Conservation (phyloP, 495 filamentous ascomycete genomes). For the Staphylotrichum longicolle region DNA sequence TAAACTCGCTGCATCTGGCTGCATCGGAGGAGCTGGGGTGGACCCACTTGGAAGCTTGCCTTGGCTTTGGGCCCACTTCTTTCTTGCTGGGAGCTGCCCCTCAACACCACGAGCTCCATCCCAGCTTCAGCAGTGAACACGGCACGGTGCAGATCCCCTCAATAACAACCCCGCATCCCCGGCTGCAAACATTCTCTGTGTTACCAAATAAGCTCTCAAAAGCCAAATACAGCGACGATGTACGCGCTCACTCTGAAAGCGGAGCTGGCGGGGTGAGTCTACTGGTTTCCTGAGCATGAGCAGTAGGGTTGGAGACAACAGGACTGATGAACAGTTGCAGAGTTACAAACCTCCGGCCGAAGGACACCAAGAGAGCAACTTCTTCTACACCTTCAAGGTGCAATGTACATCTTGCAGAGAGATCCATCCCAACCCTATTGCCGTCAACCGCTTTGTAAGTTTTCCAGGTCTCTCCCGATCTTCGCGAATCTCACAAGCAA, state of each 20-base stretch:
- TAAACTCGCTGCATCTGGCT: slow-evolving; percentile 3
- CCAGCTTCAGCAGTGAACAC: background rate
- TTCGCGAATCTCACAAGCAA: background rate
- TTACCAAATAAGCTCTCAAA: background rate
- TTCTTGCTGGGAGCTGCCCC: background rate
- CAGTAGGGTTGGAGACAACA: background rate
- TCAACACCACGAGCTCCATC: slow-evolving; percentile 5
- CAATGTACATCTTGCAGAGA: slow-evolving; percentile 95
- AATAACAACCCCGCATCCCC: background rate
- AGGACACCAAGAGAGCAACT: slow-evolving; percentile 78
- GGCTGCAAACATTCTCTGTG: background rate
- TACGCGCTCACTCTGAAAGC: slow-evolving; percentile 75
- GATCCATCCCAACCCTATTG: slow-evolving; percentile 81
- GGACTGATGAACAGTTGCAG: slow-evolving; percentile 44
- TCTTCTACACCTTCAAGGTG: slow-evolving; percentile 95
- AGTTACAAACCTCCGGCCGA: slow-evolving; percentile 81
- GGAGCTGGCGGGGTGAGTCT: slow-evolving; percentile 64
- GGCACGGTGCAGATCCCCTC: background rate
- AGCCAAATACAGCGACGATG: slow-evolving; percentile 47
- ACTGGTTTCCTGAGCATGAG: slow-evolving; percentile 5
- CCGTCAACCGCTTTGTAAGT: slow-evolving; percentile 84
- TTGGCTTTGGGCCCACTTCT: too few relatives aligned
- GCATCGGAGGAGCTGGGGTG: background rate
- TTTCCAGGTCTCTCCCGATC: background rate
- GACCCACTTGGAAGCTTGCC: background rate